phyloP scores from a whole-genome alignment of 2,329 filamentous ascomycete genomes.

The Colletotrichum tabaci region DNA sequence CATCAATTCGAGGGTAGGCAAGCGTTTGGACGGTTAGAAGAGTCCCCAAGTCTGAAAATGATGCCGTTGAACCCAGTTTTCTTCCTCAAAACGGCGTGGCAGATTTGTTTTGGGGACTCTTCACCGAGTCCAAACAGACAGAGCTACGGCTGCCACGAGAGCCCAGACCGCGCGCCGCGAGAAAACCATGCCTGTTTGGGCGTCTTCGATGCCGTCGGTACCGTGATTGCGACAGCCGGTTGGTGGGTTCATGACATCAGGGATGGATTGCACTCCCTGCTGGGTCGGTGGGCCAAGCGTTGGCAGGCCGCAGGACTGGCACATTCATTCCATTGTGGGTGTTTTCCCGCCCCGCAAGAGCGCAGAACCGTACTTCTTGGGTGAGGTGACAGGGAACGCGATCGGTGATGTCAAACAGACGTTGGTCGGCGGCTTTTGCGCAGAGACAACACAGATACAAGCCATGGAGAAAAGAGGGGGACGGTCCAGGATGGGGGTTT shows the following conservation, averaged over 20 bases:
- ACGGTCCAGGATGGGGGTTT: neutral
- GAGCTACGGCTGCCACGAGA: neutral
- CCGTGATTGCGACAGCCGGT: slow-evolving; percentile 37
- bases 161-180: slow-evolving; percentile 25
- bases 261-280: slow-evolving; percentile 23
- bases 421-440: slow-evolving; percentile 5
- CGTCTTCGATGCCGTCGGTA: slow-evolving; percentile 33
- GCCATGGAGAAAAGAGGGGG: neutral
- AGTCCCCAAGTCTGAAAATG: neutral
- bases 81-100: neutral
- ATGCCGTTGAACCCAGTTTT: slow-evolving; percentile 32
- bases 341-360: slow-evolving; percentile 19
- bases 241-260: slow-evolving; percentile 43
- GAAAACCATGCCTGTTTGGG: slow-evolving; percentile 33
- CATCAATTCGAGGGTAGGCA: neutral
- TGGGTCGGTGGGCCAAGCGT: slow-evolving; percentile 37
- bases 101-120: slow-evolving; percentile 11
- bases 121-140: slow-evolving; percentile 9
- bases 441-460: neutral
- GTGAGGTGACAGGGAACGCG: slow-evolving; percentile 5
- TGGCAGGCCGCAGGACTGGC: slow-evolving; percentile 9
- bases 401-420: slow-evolving; percentile 40
- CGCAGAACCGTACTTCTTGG: neutral
- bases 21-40: neutral
- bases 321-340: neutral